Base-by-base conservation (phyloP, 2,329 filamentous ascomycete species). In the Tympanopsis confertula region DNA sequence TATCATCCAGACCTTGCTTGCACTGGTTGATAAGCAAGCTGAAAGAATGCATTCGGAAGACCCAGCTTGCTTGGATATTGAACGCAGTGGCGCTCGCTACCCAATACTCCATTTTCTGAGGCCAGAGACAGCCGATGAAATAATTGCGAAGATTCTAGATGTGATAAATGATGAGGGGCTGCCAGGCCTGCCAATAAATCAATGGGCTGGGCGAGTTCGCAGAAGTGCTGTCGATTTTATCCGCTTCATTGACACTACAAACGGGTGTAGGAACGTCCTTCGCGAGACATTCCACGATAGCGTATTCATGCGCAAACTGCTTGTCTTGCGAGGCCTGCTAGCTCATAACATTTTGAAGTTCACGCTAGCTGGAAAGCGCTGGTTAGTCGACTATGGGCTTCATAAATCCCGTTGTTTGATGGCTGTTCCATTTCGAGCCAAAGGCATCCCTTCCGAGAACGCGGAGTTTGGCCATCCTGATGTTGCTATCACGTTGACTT, bases 381-480 rank as follows among this genome's bases (percentile, higher is more conserved):
- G 74, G 72, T 56, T 69, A 3, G 78, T 85, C 0, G 68, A 82
- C 38, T 85, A 78, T 41, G 78, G 80, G 0, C 57, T 71, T 0
- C 66, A 75, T 45, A 41, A 46, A 0, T 47, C 42, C 1, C 52
- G 72, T 2, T 71, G 66, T 0, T 57, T 50, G 36, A 59, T 81
- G 0, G 69, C 70, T 0, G 71, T 82, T 0, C 78, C 75, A 0
- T 82, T 68, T 44, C 60, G 61, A 7, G 74, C 73, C 0, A 81
- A 81, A 39, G 75, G 76, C 36, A 65, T 45, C 3, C 76, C 74
- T 0, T 59, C 69, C 0, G 51, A 61, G 0, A 59, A 69, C 3
- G 67, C 75, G 0, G 75, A 81, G 42, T 81, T 78, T 46, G 74
- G 74, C 13, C 74, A 81, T 26, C 71, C 74, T 0, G 77, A 81